Percentiles rank a stretch among this genome's conserved stretches.
Conservation (phyloP, 129 eudicot genomes). For the Helichrysum umbraculigerum region DNA sequence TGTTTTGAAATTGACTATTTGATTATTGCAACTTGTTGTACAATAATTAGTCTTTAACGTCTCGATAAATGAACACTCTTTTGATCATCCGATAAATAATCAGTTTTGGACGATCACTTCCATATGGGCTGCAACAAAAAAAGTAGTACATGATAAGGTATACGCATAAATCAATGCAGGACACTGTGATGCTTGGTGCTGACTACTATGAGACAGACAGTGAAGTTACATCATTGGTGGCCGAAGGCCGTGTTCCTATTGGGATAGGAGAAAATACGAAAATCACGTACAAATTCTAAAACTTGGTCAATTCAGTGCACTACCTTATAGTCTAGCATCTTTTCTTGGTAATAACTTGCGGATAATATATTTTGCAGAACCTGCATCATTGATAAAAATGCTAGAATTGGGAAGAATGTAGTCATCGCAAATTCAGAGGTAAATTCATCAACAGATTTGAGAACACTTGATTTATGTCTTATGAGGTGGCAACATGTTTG, state of each 20-base stretch:
- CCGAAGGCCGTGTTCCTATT: conserved; percentile 87
- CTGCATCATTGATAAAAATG: conserved; percentile 97
- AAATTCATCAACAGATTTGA: not conserved
- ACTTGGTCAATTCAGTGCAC: not conserved
- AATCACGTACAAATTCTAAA: conserved; percentile 52
- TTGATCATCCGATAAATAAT: not conserved
- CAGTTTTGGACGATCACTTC: not conserved
- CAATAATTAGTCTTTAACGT: not conserved
- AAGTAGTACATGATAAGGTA: not conserved
- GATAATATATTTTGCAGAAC: conserved; percentile 46
- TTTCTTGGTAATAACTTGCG: not conserved
- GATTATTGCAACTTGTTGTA: not conserved
- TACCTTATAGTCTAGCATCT: not conserved
- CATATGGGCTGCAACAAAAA: not conserved
- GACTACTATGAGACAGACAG: conserved; percentile 92
- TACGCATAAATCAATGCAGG: conserved; percentile 50
- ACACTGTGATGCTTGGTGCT: conserved; percentile 99
- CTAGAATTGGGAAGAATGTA: conserved; percentile 93
- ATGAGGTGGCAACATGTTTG: not conserved
- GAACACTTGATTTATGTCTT: not conserved
- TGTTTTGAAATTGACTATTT: not conserved
- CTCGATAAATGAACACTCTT: not conserved
- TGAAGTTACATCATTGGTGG: conserved; percentile 59
- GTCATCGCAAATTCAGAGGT: conserved; percentile 94
- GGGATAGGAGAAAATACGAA: conserved; percentile 94